These are phyloP conservation scores for Cladosporium sp. DNA, from an alignment of 2,329 filamentous ascomycete genomes.

Conservation along the genomic window DNA sequence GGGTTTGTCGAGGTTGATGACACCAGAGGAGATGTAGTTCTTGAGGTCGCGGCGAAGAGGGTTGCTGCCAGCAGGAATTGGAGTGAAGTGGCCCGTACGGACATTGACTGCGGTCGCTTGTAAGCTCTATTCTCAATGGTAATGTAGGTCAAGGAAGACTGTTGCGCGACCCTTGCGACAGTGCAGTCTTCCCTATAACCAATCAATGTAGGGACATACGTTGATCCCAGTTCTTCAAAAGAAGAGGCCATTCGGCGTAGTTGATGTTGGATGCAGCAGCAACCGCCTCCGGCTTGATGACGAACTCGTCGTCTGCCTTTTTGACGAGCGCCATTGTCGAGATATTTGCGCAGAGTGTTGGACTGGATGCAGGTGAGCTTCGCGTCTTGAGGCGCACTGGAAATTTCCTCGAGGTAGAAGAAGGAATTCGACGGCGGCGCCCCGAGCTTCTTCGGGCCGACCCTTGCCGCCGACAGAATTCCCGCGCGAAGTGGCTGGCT, in stretches of 20 bases:
- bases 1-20: conserved; percentile 97
- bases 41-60: conserved; percentile 92
- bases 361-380: not conserved
- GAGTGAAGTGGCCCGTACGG: conserved; percentile 92
- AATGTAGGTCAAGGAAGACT: conserved; percentile 13
- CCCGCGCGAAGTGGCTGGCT: too few species aligned
- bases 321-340: conserved; percentile 28
- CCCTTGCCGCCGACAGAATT: too few species aligned
- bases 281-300: conserved; percentile 85
- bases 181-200: conserved; percentile 6
- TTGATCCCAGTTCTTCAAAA: conserved; percentile 94
- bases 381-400: not conserved
- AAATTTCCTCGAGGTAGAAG: too few species aligned
- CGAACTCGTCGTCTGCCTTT: conserved; percentile 61
- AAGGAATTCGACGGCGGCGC: too few species aligned
- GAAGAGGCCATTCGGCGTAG: conserved; percentile 84
- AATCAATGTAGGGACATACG: conserved; percentile 48
- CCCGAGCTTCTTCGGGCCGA: too few species aligned
- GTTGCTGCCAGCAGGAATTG: conserved; percentile 86
- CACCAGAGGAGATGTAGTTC: conserved; percentile 92
- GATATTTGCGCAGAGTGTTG: not conserved
- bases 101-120: conserved; percentile 62
- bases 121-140: conserved; percentile 5
- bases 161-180: not conserved
- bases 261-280: conserved; percentile 69